A percentile compares a stretch with the other conserved stretches of the same genome.
These are phyloP conservation scores for Chlamydomonas schloesseri DNA, from an alignment of 139 green algal genomes.

Conservation along the genomic window DNA sequence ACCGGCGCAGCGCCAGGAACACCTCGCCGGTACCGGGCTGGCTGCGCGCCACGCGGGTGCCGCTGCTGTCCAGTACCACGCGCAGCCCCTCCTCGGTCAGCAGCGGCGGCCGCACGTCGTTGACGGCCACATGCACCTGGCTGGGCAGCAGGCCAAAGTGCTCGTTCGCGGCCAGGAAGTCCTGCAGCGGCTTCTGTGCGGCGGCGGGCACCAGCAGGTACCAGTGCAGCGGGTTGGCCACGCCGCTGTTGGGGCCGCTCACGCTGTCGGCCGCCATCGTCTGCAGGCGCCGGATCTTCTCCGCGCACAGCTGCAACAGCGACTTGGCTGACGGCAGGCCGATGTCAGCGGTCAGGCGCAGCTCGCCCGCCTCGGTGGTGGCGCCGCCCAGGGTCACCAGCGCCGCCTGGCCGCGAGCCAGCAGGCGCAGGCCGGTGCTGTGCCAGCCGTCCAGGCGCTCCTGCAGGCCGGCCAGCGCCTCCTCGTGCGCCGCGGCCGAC, in stretches of 20 bases:
- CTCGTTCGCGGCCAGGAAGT: constrained; percentile 6
- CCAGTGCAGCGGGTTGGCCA: constrained; percentile 40
- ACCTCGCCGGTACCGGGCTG: constrained; percentile 49
- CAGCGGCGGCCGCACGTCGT: constrained; percentile 38
- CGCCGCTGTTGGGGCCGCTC: constrained; percentile 18
- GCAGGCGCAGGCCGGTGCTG: constrained; percentile 38
- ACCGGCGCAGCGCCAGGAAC: constrained; percentile 31
- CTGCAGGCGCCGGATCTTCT: constrained; percentile 85
- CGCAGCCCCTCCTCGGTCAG: constrained; percentile 47
- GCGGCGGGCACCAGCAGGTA: constrained; percentile 34
- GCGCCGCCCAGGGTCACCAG: constrained; percentile 82
- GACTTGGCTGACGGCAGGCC: constrained; percentile 91
- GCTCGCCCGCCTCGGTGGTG: constrained; percentile 21
- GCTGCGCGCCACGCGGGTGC: constrained; percentile 9
- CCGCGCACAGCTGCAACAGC: constrained; percentile 91
- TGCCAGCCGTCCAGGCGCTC: constrained; percentile 47
- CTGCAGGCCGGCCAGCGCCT: constrained; percentile 17
- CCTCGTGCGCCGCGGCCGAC: background rate
- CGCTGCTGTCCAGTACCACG: constrained; percentile 44
- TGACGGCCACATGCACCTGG: constrained; percentile 46
- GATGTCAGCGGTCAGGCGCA: constrained; percentile 81
- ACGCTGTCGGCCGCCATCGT: constrained; percentile 61
- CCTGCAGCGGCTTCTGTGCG: background rate
- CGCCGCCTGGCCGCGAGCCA: constrained; percentile 73
- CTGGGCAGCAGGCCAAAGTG: constrained; percentile 50